A percentile compares a stretch with the other conserved stretches of the same genome.
Evolutionary conservation across 495 filamentous ascomycete species (phyloP).

Genomic region (Haplographium delicatum): DNA sequence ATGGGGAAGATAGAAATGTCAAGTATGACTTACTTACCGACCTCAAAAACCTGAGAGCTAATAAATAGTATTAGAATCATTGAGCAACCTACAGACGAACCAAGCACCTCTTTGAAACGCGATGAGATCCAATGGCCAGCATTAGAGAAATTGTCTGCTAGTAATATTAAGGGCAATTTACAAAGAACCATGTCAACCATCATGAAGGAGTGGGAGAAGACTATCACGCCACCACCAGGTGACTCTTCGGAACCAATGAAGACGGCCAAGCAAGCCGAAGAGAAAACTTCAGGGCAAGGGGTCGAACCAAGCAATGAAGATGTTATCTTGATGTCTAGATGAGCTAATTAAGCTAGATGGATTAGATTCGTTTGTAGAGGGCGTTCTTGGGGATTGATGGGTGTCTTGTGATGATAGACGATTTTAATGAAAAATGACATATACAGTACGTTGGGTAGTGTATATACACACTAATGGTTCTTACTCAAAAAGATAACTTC

Average conservation of each 20-base stretch:
- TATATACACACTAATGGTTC: too few relatives aligned
- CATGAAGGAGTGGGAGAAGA: conserved; percentile 65
- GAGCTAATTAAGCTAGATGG: background rate
- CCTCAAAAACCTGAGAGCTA: conserved; percentile 2
- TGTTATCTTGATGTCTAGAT: conserved; percentile 8
- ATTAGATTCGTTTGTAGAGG: background rate
- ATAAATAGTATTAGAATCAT: conserved; percentile 38
- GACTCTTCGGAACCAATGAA: conserved; percentile 8
- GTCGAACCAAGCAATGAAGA: background rate
- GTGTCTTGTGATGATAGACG: background rate
- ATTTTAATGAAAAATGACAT: conserved; percentile 5
- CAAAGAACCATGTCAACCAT: conserved; percentile 56
- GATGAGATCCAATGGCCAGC: conserved; percentile 62
- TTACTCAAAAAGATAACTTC: too few relatives aligned
- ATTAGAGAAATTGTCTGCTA: conserved; percentile 51
- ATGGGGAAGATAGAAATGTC: conserved; percentile 46
- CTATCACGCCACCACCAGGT: conserved; percentile 19
- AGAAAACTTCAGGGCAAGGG: background rate
- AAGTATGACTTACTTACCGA: conserved; percentile 39
- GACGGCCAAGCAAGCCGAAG: background rate
- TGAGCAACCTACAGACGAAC: conserved; percentile 27
- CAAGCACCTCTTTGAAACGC: conserved; percentile 25
- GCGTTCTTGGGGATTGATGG: background rate
- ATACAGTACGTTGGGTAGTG: too few relatives aligned
- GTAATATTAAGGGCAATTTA: conserved; percentile 51